Conservation (phyloP, 345 rosid genomes). For the Moricandia arvensis region DNA sequence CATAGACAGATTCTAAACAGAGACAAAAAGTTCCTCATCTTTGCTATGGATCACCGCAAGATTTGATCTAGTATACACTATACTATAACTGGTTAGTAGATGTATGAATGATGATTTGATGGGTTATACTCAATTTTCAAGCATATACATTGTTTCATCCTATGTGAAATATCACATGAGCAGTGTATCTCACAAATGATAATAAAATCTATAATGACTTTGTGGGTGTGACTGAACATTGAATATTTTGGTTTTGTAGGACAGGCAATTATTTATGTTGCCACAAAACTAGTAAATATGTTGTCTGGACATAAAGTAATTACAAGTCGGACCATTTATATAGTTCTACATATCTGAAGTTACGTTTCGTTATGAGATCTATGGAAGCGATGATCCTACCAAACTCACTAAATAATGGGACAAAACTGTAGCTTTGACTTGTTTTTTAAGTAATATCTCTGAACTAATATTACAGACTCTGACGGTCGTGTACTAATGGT, state of each 20-base stretch:
- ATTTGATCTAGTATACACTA: too few relatives aligned
- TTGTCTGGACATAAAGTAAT: conserved; percentile 6
- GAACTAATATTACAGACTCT: background rate
- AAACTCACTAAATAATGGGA: conserved; percentile 4
- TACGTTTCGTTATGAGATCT: background rate
- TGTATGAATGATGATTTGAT: background rate
- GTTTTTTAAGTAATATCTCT: background rate
- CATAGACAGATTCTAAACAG: too few relatives aligned
- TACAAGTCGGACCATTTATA: conserved; percentile 16
- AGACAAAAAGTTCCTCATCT: too few relatives aligned
- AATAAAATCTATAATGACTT: background rate
- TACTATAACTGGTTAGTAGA: background rate
- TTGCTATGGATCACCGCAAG: background rate
- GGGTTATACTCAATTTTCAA: background rate
- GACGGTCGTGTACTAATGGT: background rate
- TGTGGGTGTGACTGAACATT: background rate
- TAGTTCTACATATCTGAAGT: background rate
- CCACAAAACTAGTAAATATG: conserved; percentile 1
- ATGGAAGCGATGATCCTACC: conserved; percentile 9
- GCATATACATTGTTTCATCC: background rate
- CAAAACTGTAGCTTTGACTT: conserved; percentile 14
- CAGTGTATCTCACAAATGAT: background rate
- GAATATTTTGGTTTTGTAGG: background rate
- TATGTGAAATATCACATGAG: background rate
- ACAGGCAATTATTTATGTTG: background rate